Evolutionary conservation across 345 rosid species (phyloP).

Genomic region (Barbarea vulgaris): DNA sequence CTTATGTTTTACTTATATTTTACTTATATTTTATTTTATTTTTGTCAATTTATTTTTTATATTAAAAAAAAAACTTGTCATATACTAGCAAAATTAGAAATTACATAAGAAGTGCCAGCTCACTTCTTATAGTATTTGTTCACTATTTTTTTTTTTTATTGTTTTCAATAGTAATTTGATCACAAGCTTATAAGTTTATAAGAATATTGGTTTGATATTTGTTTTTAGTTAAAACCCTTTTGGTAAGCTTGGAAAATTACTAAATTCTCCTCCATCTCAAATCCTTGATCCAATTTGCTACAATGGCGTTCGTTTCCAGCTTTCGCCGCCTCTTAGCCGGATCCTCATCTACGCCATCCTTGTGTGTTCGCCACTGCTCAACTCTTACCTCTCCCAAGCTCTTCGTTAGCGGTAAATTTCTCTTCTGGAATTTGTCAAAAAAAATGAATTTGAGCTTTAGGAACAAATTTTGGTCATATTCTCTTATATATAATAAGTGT

Average conservation of each 20-base stretch:
- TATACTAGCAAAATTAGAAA: no score
- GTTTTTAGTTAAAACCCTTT: constrained; percentile 9
- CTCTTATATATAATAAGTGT: neutral
- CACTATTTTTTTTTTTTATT: no score
- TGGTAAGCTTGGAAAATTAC: neutral
- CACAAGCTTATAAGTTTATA: no score
- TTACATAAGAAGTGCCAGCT: no score
- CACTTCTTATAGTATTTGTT: no score
- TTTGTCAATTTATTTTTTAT: no score
- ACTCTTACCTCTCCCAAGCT: constrained; percentile 83
- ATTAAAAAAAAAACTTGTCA: no score
- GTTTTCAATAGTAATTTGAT: no score
- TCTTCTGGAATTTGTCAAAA: neutral
- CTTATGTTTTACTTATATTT: no score
- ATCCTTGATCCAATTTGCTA: neutral
- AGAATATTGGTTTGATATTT: no score
- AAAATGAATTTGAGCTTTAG: neutral
- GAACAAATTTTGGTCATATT: neutral
- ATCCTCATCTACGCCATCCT: constrained; percentile 40
- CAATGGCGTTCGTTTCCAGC: constrained; percentile 64
- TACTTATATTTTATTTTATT: no score
- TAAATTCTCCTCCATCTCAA: neutral
- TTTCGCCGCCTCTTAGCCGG: constrained; percentile 50
- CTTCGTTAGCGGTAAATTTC: constrained; percentile 69
- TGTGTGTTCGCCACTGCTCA: constrained; percentile 49